These are phyloP conservation scores for Rhododendron williamsianum DNA, from an alignment of 148 eudicot genomes.

Conservation along the genomic window DNA sequence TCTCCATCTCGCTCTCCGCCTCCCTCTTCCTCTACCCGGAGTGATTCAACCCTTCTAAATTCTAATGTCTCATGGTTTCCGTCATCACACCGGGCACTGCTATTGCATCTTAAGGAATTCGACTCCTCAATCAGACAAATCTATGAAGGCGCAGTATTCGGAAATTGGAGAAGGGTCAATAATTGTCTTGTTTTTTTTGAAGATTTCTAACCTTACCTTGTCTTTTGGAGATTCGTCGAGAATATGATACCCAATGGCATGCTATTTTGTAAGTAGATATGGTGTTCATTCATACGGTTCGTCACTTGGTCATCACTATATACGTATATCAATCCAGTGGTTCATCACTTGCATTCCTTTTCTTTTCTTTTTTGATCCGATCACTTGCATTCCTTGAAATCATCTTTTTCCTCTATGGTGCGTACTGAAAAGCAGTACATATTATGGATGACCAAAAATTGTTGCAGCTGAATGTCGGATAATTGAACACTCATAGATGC, in stretches of 20 bases:
- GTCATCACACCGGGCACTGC: neutral
- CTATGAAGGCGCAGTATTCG: no score
- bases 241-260: neutral
- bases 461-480: neutral
- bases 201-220: neutral
- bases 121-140: no score
- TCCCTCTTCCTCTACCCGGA: no score
- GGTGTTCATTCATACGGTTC: neutral
- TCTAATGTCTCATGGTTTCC: no score
- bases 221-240: neutral
- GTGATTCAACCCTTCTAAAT: no score
- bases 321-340: neutral
- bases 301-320: neutral
- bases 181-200: no score
- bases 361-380: no score
- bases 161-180: no score
- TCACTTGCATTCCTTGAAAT: neutral
- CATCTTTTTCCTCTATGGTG: neutral
- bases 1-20: no score
- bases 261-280: neutral
- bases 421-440: neutral
- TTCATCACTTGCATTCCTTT: neutral
- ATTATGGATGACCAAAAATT: neutral
- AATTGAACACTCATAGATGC: neutral
- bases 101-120: no score